Base-by-base conservation (phyloP, 345 rosid genomes). In the Diplotaxis tenuifolia region DNA sequence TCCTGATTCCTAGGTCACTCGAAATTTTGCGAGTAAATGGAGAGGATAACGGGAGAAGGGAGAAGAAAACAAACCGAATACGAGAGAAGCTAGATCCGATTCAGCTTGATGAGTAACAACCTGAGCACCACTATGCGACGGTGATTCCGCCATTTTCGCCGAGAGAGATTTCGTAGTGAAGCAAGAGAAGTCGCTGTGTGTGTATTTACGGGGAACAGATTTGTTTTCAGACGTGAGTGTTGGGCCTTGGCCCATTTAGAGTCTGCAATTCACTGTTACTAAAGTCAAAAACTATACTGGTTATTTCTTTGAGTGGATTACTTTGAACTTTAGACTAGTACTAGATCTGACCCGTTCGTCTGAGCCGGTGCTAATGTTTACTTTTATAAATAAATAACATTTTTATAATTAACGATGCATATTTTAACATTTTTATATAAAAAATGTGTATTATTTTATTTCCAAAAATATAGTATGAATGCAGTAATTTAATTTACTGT, bases 71-170 rank as follows among this genome's bases (percentile, higher is more conserved):
- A 64, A 72, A 93, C 98, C 97, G 67, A 73, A 85, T 67, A 93
- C 75, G 68, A 90, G 79, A 78, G 92, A 80, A 5, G 94, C 73
- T 12, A 89, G 86, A 73, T 75, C 86, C 62, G 93, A 93, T 49
- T 87, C 98, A 25, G 84, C 32, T 52, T 80, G 45, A 68, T 65
- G 79, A 58, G 75, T 53, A 7, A 64, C 63, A 20, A 62, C 73
- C 71, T 81, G 84, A 12, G 74, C 72, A 27, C 65, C 84, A 40
- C 67, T 15, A 34, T 68, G 81, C 38, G 85, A 70, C 9, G 84
- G 78, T 69, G 89, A 76, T 63, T 27, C 68, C 79, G 88, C 88
- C 98, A 90, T 92, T 75, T 55, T 50, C 65, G 72, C 74, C 60
- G 62, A 45, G 67, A 40, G 57, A 52, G 25, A 9, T 53, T 34